These are phyloP conservation scores for Rhodomyrtus psidioides DNA, from an alignment of 441 rosid genomes.

Conservation along the genomic window DNA sequence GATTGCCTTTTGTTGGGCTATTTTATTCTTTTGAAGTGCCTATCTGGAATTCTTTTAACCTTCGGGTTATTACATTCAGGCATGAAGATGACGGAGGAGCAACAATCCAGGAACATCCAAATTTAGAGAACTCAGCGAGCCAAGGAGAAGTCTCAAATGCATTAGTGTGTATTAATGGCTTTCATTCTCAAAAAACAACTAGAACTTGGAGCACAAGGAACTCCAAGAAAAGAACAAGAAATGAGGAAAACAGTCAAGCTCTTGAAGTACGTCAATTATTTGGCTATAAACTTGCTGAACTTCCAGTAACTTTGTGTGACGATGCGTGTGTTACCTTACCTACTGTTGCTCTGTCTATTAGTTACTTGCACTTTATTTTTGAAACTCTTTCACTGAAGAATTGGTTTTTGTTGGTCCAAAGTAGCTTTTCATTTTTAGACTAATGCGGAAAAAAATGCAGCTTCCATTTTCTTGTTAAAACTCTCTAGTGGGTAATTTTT, in stretches of 20 bases:
- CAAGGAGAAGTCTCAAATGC: slow-evolving; percentile 6
- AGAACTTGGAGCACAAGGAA: slow-evolving; percentile 1
- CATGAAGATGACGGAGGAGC: background rate
- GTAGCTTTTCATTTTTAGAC: background rate
- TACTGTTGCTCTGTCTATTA: background rate
- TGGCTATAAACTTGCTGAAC: background rate
- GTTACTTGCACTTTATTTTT: background rate
- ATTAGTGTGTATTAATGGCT: background rate
- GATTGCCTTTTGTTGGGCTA: background rate
- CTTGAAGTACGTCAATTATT: slow-evolving; percentile 16
- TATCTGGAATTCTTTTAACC: background rate
- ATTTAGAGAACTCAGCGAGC: background rate
- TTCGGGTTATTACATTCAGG: background rate
- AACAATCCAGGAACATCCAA: background rate
- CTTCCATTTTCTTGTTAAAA: background rate
- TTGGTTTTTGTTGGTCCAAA: background rate
- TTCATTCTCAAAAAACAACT: slow-evolving; percentile 2
- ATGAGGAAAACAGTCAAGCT: slow-evolving; percentile 5
- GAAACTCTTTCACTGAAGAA: background rate
- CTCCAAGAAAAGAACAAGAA: slow-evolving; percentile 20
- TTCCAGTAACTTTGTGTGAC: background rate
- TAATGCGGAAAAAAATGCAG: background rate
- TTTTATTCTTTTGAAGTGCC: background rate
- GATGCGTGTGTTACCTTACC: background rate
- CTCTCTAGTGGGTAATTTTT: background rate